Percentiles rank a stretch among this genome's conserved stretches.
These are phyloP conservation scores for Quercus robur DNA, from an alignment of 306 rosid species.

Conservation along the genomic window DNA sequence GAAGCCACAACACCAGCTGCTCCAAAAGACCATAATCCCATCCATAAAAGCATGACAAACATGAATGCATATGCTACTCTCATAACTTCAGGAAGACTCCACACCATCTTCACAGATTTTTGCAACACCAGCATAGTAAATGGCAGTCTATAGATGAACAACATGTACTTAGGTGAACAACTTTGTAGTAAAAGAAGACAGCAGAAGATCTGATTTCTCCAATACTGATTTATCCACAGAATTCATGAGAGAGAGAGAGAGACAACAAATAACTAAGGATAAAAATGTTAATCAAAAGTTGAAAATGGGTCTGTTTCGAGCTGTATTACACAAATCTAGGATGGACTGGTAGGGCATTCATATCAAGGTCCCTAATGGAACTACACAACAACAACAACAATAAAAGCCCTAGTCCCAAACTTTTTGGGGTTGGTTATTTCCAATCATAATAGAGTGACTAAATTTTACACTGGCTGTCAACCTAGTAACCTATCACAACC, in stretches of 20 bases:
- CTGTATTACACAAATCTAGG: background rate
- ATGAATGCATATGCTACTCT: slow-evolving; percentile 81
- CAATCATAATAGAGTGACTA: no score
- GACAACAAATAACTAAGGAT: background rate
- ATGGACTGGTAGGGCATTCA: no score
- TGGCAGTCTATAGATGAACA: slow-evolving; percentile 68
- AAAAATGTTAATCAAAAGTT: background rate
- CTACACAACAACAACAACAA: no score
- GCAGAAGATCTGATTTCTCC: slow-evolving; percentile 12
- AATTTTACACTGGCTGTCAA: no score
- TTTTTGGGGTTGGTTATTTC: no score
- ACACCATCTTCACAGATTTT: slow-evolving; percentile 90
- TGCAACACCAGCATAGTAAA: slow-evolving; percentile 91
- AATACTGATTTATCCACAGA: background rate
- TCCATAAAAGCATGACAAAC: slow-evolving; percentile 82
- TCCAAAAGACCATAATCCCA: slow-evolving; percentile 95
- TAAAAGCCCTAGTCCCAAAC: no score
- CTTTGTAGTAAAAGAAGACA: slow-evolving; percentile 6
- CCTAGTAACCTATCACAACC: no score
- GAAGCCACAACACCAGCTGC: slow-evolving; percentile 98
- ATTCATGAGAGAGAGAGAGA: background rate
- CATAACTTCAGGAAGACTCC: slow-evolving; percentile 80
- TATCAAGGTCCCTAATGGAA: background rate
- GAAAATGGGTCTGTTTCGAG: background rate
- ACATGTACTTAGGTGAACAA: slow-evolving; percentile 14